Base-by-base conservation (phyloP, 495 filamentous ascomycete species). In the Aspergillus cavernicola region DNA sequence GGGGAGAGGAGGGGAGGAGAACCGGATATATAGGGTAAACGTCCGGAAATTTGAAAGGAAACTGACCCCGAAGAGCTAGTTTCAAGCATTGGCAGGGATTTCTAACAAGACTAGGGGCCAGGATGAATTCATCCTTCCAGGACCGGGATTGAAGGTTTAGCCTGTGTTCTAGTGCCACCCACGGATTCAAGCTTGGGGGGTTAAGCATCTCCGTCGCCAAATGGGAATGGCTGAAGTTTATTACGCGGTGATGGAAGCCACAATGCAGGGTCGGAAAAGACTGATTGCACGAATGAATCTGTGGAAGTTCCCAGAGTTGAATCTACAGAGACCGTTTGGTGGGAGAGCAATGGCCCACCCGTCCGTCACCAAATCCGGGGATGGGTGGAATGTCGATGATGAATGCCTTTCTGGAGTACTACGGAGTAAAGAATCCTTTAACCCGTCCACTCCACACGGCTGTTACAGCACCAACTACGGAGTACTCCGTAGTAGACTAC, bases 191-290 rank as follows among this genome's bases (percentile, higher is more conserved):
- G 24, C 24, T 4, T 28, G 24, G 24, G 24, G 24, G 24, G 4
- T 28, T 9, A 28, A 28, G 28, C 31, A 24, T 49, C 31, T 49
- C 45, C 45, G 45, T 49, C 45, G 33, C 45, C 5, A 49, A 49
- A 24, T 19, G 13, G 45, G 45, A 12, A 49, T 49, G 45, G 45
- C 19, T 12, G 18, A 29, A 37, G 28, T 33, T 22, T 35, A 35
- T 31, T 2, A 22, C 13, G 22, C n/a, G 24, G 24, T 28, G 24
- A 4, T 9, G 24, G 4, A 28, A 28, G 20, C 33, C 19, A 49
- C 24, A 11, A 29, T 29, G 16, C 15, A 46, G 12, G 16, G 23
- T n/a, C 16, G 4, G 41, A 29, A 41, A n/a, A n/a, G n/a, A n/a
- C n/a, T n/a, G n/a, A n/a, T n/a, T n/a, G n/a, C n/a, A n/a, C n/a